Base-by-base conservation (phyloP, 2,329 filamentous ascomycete genomes). In the Hypoxylon sp. region DNA sequence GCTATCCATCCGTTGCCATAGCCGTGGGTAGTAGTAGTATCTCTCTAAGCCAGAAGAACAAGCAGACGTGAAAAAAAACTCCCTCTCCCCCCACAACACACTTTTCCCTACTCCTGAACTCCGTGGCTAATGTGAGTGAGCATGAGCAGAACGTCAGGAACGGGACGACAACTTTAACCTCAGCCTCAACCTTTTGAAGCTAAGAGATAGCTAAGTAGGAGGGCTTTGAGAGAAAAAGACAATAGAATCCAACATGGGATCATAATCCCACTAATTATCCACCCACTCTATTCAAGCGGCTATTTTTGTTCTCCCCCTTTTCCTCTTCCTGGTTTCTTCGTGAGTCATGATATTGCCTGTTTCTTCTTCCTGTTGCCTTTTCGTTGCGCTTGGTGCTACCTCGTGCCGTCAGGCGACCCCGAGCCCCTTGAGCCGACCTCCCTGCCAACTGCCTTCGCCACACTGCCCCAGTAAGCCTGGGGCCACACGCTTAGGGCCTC, bases 401-500 rank as follows among this genome's bases (percentile, higher is more conserved):
- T 65, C 27, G 61, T 29, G 13, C 42, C 52, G 24, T 62, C 60
- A 2, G 64, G 37, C 11, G 57, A 29, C 2, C 7, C 19, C 5
- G 32, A 37, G 15, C 55, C 19, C 17, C 60, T 64, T 1, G 32
- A 32, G 6, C 59, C 57, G 6, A 68, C 57, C 19, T 81, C 78
- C 46, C 75, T 76, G 2, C 77, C 80, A 61, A 83, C 82, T 15
- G 85, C 83, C 74, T 88, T 88, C 62, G 82, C 84, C 48, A 90
- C 81, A 72, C 87, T 88, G 11, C 85, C 81, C 84, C 88, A 90
- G 74, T 91, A 91, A 15, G 87, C 88, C 56, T 84, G 82, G 0
- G 89, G 87, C 88, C 87, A 91, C 5, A 86, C 78, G 17, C 80
- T 83, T 58, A 86, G 73, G 8, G 84, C 81, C 74, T 91, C 89